Evolutionary conservation across 441 rosid species (phyloP), one percentile per base, ranked within the genome.

Genomic region (Francoa sonchifolia): DNA sequence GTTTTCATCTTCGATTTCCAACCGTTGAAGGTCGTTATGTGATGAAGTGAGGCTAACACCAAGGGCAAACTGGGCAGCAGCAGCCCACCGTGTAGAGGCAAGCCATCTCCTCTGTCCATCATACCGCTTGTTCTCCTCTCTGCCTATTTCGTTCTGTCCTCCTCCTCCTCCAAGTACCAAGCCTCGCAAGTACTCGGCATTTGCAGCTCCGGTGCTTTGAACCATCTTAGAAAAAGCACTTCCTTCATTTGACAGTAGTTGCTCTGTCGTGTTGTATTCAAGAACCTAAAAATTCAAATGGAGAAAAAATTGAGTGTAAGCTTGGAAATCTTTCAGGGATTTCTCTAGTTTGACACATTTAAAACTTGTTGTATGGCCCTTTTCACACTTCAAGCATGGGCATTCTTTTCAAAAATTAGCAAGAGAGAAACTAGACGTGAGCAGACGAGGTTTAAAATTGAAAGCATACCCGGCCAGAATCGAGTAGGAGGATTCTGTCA

Each of bases 41-140:
- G 95, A 83, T 48, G 96, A 78, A 39, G 79, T 80, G 48, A 90
- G 95, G 80, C 92, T 83, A 44, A 70, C 83, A 18, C 83, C 78
- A 17, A 83, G 71, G 16, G 99, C 99, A 57, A 68, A 81, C 62
- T 75, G 89, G 26, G 95, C 94, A 28, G 95, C 95, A 10, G 92
- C 94, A 41, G 94, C 88, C 99, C 95, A 90, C 8, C 87, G 90
- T 33, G 99, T 80, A 56, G 97, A 83, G 31, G 95, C 96, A 40
- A 67, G 55, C 94, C 92, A 72, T 72, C 56, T 77, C 60, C 78
- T 80, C 50, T 59, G 75, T 39, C 74, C 78, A 47, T 78, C 92
- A 27, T 44, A 46, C 56, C 38, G 63, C 56, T 48, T 61, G 41
- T 51, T 50, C 53, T 49, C 71, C 48, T 62, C 69, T 38, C 50